phyloP scores from a whole-genome alignment of 2,329 filamentous ascomycete species.

The Verruconis gallopava region DNA sequence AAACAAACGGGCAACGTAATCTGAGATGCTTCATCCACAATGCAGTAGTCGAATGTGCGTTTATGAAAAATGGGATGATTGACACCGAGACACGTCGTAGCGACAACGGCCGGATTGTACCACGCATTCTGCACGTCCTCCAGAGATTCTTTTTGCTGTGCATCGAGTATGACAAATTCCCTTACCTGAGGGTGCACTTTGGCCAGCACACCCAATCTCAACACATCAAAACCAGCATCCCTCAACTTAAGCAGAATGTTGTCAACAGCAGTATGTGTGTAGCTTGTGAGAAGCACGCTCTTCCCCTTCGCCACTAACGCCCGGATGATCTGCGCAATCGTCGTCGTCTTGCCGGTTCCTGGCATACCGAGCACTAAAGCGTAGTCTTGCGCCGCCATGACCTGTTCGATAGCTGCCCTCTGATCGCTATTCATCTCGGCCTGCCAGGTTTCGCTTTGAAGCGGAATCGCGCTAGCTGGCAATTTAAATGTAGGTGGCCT shows the following conservation, averaged over 20 bases:
- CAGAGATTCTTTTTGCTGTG: slow-evolving; percentile 59
- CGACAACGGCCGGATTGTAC: slow-evolving; percentile 77
- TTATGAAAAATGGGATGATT: slow-evolving; percentile 80
- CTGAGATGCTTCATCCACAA: slow-evolving; percentile 94
- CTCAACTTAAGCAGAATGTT: slow-evolving; percentile 92
- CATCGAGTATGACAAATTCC: slow-evolving; percentile 69
- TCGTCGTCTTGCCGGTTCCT: slow-evolving; percentile 95
- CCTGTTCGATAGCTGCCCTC: slow-evolving; percentile 73
- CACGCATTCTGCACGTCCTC: slow-evolving; percentile 76
- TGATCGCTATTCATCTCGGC: slow-evolving; percentile 78
- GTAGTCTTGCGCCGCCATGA: slow-evolving; percentile 92
- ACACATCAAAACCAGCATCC: slow-evolving; percentile 59
- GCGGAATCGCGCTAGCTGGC: slow-evolving; percentile 47
- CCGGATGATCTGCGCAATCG: slow-evolving; percentile 92
- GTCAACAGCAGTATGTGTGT: slow-evolving; percentile 95
- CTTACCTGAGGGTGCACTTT: slow-evolving; percentile 85
- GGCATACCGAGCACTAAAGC: slow-evolving; percentile 97
- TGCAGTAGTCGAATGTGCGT: slow-evolving; percentile 91
- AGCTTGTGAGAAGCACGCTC: slow-evolving; percentile 84
- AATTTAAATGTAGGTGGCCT: slow-evolving; percentile 60
- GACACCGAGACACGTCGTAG: slow-evolving; percentile 87
- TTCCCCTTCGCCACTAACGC: slow-evolving; percentile 81
- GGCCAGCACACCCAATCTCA: slow-evolving; percentile 72
- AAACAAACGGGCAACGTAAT: slow-evolving; percentile 92
- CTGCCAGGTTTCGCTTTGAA: slow-evolving; percentile 41